Conservation (phyloP, 1,284 basidiomycete genomes). For the Agroathelia rolfsii region DNA sequence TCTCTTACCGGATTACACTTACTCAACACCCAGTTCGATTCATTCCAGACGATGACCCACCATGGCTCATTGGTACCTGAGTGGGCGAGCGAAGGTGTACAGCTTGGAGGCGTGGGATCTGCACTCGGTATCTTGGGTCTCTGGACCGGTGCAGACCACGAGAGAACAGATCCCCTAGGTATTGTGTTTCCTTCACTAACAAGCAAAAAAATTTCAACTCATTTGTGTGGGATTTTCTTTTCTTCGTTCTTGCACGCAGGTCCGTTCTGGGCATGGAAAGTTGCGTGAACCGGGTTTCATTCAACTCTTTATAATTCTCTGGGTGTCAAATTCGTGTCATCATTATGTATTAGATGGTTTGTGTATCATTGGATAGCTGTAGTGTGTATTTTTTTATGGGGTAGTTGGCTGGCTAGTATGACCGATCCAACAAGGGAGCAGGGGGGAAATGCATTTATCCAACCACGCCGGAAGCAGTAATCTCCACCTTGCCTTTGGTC, state of each 20-base stretch:
- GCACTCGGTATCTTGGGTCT: slow-evolving; percentile 43
- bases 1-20: slow-evolving; percentile 8
- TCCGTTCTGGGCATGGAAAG: slow-evolving; percentile 51
- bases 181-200: too few species aligned
- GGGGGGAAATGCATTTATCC: slow-evolving; percentile 14
- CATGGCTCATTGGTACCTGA: slow-evolving; percentile 21
- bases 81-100: slow-evolving; percentile 47
- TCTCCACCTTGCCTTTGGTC: slow-evolving; percentile 46
- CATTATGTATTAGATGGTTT: too few species aligned
- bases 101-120: slow-evolving; percentile 43
- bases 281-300: too few species aligned
- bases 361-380: too few species aligned
- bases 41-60: slow-evolving; percentile 12
- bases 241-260: slow-evolving; percentile 18
- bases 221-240: not conserved
- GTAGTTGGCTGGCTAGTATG: too few species aligned
- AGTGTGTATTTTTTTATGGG: too few species aligned
- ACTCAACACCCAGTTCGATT: slow-evolving; percentile 16
- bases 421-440: too few species aligned
- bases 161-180: slow-evolving; percentile 37
- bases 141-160: slow-evolving; percentile 50
- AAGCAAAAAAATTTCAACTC: slow-evolving; percentile 13
- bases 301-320: too few species aligned
- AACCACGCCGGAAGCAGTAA: slow-evolving; percentile 55
- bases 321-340: too few species aligned